phyloP scores from a whole-genome alignment of 2,329 filamentous ascomycete genomes.

The Pseudogymnoascus sp. region DNA sequence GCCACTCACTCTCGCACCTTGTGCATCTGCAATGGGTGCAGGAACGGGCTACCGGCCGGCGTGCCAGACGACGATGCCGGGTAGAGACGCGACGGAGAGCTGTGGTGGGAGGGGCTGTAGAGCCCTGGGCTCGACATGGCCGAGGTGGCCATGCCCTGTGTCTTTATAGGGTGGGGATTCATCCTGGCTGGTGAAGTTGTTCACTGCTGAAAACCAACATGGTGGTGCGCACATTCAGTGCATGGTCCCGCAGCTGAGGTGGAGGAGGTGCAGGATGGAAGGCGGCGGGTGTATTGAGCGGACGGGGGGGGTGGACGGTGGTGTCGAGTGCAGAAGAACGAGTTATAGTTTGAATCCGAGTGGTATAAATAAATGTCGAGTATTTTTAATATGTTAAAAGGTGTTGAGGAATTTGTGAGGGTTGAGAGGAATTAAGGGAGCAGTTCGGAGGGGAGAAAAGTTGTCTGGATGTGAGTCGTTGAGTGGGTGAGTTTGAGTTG shows the following conservation, averaged over 20 bases:
- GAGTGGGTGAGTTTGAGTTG: not conserved
- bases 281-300: not conserved
- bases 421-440: not conserved
- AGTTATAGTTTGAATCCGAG: not conserved
- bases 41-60: conserved; percentile 47
- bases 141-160: conserved; percentile 38
- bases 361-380: not conserved
- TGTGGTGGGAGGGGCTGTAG: conserved; percentile 43
- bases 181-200: conserved; percentile 14
- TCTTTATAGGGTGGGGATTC: conserved; percentile 19
- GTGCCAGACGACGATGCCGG: conserved; percentile 44
- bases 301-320: not conserved
- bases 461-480: not conserved
- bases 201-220: conserved; percentile 7
- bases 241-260: not conserved
- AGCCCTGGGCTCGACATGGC: conserved; percentile 54
- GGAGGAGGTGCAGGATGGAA: not conserved
- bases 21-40: conserved; percentile 65
- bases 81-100: conserved; percentile 22
- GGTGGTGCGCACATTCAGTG: conserved; percentile 7
- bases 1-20: conserved; percentile 65
- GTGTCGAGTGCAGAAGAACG: not conserved
- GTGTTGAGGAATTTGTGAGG: too few species aligned
- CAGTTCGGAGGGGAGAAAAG: not conserved
- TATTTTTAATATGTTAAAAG: not conserved